phyloP scores from a whole-genome alignment of 2,329 filamentous ascomycete genomes.

The Colletotrichum nymphaeae region DNA sequence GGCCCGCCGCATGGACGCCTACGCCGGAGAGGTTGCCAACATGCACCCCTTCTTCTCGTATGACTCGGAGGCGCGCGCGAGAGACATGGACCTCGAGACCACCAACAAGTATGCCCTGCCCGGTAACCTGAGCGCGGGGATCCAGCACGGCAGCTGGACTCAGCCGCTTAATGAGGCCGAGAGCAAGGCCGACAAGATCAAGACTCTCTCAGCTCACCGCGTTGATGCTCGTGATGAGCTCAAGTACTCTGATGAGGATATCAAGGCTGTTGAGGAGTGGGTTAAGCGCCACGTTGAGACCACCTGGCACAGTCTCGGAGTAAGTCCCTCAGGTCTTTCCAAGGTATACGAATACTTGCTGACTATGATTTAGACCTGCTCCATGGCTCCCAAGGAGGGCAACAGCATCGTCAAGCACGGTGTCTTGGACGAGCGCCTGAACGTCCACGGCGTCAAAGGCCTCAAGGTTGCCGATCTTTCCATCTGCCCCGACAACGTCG shows the following conservation, averaged over 20 bases:
- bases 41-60: slow-evolving; percentile 80
- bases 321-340: slow-evolving; percentile 43
- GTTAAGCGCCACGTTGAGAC: slow-evolving; percentile 80
- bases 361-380: slow-evolving; percentile 66
- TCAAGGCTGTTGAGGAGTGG: slow-evolving; percentile 75
- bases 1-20: slow-evolving; percentile 80
- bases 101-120: slow-evolving; percentile 82
- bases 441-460: slow-evolving; percentile 81
- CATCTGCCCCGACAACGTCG: slow-evolving; percentile 84
- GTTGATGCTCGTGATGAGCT: slow-evolving; percentile 71
- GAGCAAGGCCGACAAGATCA: slow-evolving; percentile 54
- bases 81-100: slow-evolving; percentile 79
- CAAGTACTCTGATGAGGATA: slow-evolving; percentile 72
- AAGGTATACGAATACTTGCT: background rate
- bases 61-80: slow-evolving; percentile 75
- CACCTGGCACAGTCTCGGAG: slow-evolving; percentile 75
- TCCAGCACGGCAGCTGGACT: slow-evolving; percentile 80
- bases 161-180: slow-evolving; percentile 66
- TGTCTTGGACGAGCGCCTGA: slow-evolving; percentile 80
- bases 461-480: slow-evolving; percentile 82
- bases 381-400: slow-evolving; percentile 80
- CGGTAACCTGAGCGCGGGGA: slow-evolving; percentile 76
- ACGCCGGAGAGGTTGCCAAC: slow-evolving; percentile 76
- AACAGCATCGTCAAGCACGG: slow-evolving; percentile 86
- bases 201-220: slow-evolving; percentile 72